Percentiles rank a stretch among this genome's conserved stretches.
These are phyloP conservation scores for Trichophyton verrucosum DNA, from an alignment of 2,329 filamentous ascomycete genomes.

Conservation along the genomic window DNA sequence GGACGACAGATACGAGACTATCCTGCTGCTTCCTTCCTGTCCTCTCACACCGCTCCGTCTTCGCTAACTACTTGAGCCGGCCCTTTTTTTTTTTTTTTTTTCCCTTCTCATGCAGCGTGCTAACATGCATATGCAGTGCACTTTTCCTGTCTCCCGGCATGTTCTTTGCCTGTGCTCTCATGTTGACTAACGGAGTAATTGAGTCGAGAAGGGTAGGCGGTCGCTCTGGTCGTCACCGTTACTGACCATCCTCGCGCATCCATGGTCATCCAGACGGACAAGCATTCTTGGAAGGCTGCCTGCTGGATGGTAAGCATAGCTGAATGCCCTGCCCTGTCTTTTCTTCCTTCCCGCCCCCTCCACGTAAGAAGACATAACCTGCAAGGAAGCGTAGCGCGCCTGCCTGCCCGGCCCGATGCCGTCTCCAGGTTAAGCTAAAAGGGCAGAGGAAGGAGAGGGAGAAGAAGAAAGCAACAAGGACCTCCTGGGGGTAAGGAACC, in stretches of 20 bases:
- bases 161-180: neutral
- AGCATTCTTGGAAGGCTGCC: neutral
- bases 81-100: neutral
- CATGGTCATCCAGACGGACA: neutral
- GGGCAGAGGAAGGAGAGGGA: neutral
- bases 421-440: neutral
- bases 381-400: neutral
- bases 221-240: neutral
- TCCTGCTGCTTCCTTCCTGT: neutral
- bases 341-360: neutral
- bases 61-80: neutral
- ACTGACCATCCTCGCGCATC: neutral
- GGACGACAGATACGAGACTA: slow-evolving; percentile 2
- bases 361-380: neutral
- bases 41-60: slow-evolving; percentile 1
- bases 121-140: slow-evolving; percentile 1
- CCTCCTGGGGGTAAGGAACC: neutral
- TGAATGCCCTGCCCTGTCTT: neutral
- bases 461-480: neutral
- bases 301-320: neutral
- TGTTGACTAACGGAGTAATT: too few relatives aligned
- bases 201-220: too few relatives aligned
- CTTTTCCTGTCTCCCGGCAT: neutral
- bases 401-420: neutral
- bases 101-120: neutral